phyloP scores from a whole-genome alignment of 2,329 filamentous ascomycete genomes.

The Diaporthe aspalathi region DNA sequence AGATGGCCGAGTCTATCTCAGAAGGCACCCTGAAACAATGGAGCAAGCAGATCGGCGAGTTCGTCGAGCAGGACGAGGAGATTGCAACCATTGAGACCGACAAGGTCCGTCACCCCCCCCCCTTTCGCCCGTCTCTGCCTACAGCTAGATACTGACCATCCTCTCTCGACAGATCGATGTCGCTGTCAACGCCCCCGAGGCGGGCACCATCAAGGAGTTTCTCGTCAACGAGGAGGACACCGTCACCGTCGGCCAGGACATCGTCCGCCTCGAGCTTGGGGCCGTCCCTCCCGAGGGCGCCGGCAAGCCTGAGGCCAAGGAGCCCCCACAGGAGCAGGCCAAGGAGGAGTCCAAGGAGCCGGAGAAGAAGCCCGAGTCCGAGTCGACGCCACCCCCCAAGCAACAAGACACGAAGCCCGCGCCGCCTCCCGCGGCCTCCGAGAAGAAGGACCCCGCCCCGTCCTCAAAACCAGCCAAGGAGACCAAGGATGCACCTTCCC shows the following conservation, averaged over 20 bases:
- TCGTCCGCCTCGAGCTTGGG: conserved; percentile 87
- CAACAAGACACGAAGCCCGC: conserved; percentile 51
- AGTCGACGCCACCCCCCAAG: conserved; percentile 47
- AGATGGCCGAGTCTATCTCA: conserved; percentile 99
- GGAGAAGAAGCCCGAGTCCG: conserved; percentile 52
- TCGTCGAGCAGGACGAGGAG: conserved; percentile 94
- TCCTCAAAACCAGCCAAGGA: conserved; percentile 50
- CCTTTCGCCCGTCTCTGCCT: not conserved
- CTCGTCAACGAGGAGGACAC: conserved; percentile 95
- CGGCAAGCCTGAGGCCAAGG: conserved; percentile 70
- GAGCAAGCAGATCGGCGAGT: conserved; percentile 91
- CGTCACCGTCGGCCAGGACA: conserved; percentile 91
- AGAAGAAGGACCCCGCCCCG: conserved; percentile 47
- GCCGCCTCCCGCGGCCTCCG: conserved; percentile 43
- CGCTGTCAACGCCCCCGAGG: conserved; percentile 91
- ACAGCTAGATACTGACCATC: conserved; percentile 21
- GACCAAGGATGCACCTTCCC: conserved; percentile 50
- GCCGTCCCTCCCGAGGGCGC: conserved; percentile 68
- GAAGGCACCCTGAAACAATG: conserved; percentile 98
- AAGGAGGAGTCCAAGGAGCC: conserved; percentile 58
- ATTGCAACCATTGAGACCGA: conserved; percentile 99
- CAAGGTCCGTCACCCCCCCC: conserved; percentile 71
- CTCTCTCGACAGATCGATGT: conserved; percentile 81
- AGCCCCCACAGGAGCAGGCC: conserved; percentile 61
- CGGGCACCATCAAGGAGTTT: conserved; percentile 91